These are phyloP conservation scores for Rhizoclosmatium globosum DNA, from an alignment of 192 early-diverging fungal genomes.

Conservation along the genomic window DNA sequence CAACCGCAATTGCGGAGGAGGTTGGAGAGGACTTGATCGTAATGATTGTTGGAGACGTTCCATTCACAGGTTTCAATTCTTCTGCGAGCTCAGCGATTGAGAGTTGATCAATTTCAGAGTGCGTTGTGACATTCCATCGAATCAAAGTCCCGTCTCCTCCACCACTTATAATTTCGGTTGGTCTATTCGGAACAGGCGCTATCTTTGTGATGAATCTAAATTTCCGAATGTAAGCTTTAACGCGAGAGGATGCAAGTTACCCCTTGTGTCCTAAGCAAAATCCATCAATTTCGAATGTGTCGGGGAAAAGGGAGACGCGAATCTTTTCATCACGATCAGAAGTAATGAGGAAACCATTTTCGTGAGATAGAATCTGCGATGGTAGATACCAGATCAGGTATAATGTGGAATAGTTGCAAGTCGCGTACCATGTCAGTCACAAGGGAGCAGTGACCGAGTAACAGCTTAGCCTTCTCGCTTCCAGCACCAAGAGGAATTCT, in stretches of 20 bases:
- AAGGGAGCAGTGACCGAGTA: slow-evolving; percentile 95
- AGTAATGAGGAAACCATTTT: slow-evolving; percentile 80
- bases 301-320: slow-evolving; percentile 90
- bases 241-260: slow-evolving; percentile 51
- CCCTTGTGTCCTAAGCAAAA: slow-evolving; percentile 92
- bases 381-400: not conserved
- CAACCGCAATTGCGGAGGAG: slow-evolving; percentile 19
- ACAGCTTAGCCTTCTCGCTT: slow-evolving; percentile 47
- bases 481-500: slow-evolving; percentile 2
- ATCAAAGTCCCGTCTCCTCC: slow-evolving; percentile 85
- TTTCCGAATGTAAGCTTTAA: not conserved
- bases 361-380: slow-evolving; percentile 61
- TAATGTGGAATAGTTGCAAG: not conserved
- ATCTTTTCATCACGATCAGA: slow-evolving; percentile 98
- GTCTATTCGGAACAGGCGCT: slow-evolving; percentile 51
- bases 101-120: slow-evolving; percentile 73
- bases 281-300: slow-evolving; percentile 85
- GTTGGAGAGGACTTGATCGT: slow-evolving; percentile 18
- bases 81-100: slow-evolving; percentile 53
- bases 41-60: not conserved
- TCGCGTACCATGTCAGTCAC: slow-evolving; percentile 80
- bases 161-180: slow-evolving; percentile 70
- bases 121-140: slow-evolving; percentile 76
- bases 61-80: not conserved
- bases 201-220: slow-evolving; percentile 63